Evolutionary conservation across 768 basidiomycete genomes (phyloP).

Genomic region (Mycena venus): DNA sequence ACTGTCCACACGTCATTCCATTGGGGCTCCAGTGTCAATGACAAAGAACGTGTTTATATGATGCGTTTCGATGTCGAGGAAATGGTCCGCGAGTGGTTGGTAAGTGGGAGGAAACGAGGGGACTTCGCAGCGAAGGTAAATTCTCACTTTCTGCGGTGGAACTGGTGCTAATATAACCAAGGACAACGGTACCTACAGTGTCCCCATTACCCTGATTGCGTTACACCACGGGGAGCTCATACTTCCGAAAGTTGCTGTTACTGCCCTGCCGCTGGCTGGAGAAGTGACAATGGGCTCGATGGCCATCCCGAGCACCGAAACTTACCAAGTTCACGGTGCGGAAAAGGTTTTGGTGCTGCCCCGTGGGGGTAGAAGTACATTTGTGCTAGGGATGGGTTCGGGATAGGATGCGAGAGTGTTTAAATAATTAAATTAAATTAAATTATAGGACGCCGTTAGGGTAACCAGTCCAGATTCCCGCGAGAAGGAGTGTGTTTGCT

Average conservation of each 20-base stretch:
- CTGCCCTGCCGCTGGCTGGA: conserved; percentile 66
- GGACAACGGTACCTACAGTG: conserved; percentile 72
- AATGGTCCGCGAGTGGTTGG: conserved; percentile 86
- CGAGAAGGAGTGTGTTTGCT: conserved; percentile 65
- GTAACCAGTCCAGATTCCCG: conserved; percentile 59
- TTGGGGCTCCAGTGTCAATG: conserved; percentile 71
- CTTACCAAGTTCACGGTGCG: conserved; percentile 89
- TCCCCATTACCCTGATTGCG: conserved; percentile 86
- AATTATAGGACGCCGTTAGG: conserved; percentile 30
- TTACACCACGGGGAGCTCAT: conserved; percentile 85
- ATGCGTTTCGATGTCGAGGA: conserved; percentile 90
- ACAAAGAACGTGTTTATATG: conserved; percentile 58
- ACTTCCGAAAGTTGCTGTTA: conserved; percentile 81
- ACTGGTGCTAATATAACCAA: conserved; percentile 42
- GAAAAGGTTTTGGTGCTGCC: conserved; percentile 87
- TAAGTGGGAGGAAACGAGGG: conserved; percentile 90
- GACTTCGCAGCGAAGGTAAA: conserved; percentile 80
- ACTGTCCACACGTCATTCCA: conserved; percentile 81
- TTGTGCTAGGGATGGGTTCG: conserved; percentile 81
- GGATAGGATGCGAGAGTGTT: conserved; percentile 21
- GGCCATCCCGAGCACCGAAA: conserved; percentile 77
- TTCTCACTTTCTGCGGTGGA: not conserved
- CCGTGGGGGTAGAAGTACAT: conserved; percentile 85
- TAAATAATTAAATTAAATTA: conserved; percentile 13
- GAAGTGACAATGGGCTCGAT: conserved; percentile 70